Base-by-base conservation (phyloP, 2,329 filamentous ascomycete genomes). In the Epichloe gansuensis region DNA sequence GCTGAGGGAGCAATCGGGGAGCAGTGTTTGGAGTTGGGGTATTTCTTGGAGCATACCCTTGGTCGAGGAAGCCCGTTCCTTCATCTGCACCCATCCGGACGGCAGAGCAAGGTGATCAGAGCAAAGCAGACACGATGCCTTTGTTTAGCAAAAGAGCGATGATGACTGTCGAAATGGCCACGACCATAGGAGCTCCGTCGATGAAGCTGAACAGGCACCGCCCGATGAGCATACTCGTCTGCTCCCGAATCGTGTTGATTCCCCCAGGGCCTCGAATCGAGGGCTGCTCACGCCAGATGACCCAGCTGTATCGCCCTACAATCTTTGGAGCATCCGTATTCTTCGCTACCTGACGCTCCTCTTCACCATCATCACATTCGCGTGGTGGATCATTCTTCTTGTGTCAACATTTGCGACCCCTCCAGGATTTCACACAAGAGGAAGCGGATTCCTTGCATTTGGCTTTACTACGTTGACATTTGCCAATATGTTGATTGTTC, bases 351-450 rank as follows among this genome's bases (percentile, higher is more conserved):
- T 93, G 55, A 91, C 89, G 5, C 75, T 95, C 52, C 61, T 88
- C 39, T 87, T 96, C 63, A 75, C 91, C 21, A 67, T 82, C 50
- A 65, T 91, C 60, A 87, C 83, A 52, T 89, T 94, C 62, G 62
- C 89, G n/a, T 97, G 91, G 91, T 97, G 93, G 91, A 77, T 88
- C 9, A 68, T 96, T 51, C 75, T 95, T 37, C 76, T 98, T n/a
- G 82, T 96, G 15, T 89, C 88, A 52, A 82, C 86, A 58, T 98
- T 98, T 70, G 83, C 94, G 59, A 95, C 88, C 51, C 90, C 90
- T 13, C 91, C 91, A 1, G 84, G 85, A 46, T 83, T 97, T 65
- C 82, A 93, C 65, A 86, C 83, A 9, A 82, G 89, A 50, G 93
- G 93, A 5, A 93, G 90, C n/a, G 88, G 88, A 41, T 98, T 95